Percentiles rank a stretch among this genome's conserved stretches.
phyloP scores from a whole-genome alignment of 257 asterid species.

The Jacaranda mimosifolia region DNA sequence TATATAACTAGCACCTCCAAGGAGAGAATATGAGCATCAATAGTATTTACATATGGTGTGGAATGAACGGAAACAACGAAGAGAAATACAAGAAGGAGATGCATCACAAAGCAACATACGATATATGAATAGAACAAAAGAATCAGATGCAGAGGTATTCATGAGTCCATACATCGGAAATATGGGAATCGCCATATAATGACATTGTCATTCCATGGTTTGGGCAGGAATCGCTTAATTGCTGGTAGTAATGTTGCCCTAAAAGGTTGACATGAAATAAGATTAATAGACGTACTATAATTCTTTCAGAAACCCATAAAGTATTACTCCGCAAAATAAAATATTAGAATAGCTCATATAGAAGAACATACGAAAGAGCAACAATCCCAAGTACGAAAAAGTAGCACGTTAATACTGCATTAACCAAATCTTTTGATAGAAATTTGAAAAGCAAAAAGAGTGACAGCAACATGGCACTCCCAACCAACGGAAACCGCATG shows the following conservation, averaged over 20 bases:
- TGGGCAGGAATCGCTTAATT: constrained; percentile 75
- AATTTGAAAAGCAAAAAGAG: constrained; percentile 93
- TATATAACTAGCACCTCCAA: background rate
- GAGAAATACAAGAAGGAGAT: constrained; percentile 2
- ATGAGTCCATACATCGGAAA: constrained; percentile 63
- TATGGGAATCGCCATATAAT: constrained; percentile 79
- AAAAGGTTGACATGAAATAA: constrained; percentile 40
- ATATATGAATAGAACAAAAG: constrained; percentile 13
- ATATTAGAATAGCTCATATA: constrained; percentile 36
- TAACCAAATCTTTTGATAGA: constrained; percentile 97
- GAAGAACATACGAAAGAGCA: constrained; percentile 92
- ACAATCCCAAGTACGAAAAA: constrained; percentile 90
- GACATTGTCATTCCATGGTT: constrained; percentile 80
- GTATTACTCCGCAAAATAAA: constrained; percentile 17
- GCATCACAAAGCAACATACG: constrained; percentile 3
- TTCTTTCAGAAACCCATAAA: constrained; percentile 4
- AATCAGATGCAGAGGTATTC: constrained; percentile 30
- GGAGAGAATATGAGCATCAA: background rate
- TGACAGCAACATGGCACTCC: constrained; percentile 96
- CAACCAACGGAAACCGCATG: constrained; percentile 95
- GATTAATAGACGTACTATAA: background rate
- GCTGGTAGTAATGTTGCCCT: constrained; percentile 94
- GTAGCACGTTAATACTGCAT: constrained; percentile 93
- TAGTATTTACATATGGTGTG: background rate
- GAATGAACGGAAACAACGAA: constrained; percentile 9